Percentiles rank a stretch among this genome's conserved stretches.
phyloP scores from a whole-genome alignment of 1,284 basidiomycete genomes.

The Dichomitus squalens region DNA sequence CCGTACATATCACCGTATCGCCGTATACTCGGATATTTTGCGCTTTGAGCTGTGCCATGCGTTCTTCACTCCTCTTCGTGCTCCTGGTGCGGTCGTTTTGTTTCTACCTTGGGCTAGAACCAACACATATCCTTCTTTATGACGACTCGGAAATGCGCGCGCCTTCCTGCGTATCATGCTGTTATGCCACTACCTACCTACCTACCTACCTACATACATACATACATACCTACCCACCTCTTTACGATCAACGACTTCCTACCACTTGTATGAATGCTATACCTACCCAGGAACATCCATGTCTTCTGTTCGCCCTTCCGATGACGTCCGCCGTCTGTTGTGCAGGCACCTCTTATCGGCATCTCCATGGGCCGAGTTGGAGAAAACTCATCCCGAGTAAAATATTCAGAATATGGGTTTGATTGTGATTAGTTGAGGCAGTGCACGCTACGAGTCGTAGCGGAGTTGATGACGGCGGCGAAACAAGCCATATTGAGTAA shows the following conservation, averaged over 20 bases:
- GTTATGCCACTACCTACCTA: slow-evolving; percentile 15
- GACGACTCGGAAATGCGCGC: slow-evolving; percentile 16
- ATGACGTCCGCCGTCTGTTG: not conserved
- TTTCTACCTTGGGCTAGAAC: slow-evolving; percentile 14
- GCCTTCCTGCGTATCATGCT: slow-evolving; percentile 29
- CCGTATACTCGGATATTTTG: slow-evolving; percentile 19
- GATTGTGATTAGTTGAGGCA: no score
- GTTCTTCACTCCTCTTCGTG: not conserved
- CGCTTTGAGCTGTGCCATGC: slow-evolving; percentile 7
- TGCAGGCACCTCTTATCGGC: not conserved
- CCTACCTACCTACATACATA: not conserved
- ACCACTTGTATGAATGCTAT: slow-evolving; percentile 30
- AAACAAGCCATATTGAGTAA: no score
- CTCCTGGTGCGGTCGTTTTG: slow-evolving; percentile 18
- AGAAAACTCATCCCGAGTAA: no score
- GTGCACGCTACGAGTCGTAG: no score
- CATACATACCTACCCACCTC: no score
- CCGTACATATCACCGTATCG: slow-evolving; percentile 15
- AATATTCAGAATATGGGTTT: no score
- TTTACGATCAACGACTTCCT: slow-evolving; percentile 13
- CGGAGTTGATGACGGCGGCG: no score
- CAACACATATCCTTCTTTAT: slow-evolving; percentile 19
- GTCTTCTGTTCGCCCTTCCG: not conserved
- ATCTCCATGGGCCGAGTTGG: no score
- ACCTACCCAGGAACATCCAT: slow-evolving; percentile 22